Evolutionary conservation across 768 basidiomycete genomes (phyloP).

Genomic region (Phlebiopsis gigantea): DNA sequence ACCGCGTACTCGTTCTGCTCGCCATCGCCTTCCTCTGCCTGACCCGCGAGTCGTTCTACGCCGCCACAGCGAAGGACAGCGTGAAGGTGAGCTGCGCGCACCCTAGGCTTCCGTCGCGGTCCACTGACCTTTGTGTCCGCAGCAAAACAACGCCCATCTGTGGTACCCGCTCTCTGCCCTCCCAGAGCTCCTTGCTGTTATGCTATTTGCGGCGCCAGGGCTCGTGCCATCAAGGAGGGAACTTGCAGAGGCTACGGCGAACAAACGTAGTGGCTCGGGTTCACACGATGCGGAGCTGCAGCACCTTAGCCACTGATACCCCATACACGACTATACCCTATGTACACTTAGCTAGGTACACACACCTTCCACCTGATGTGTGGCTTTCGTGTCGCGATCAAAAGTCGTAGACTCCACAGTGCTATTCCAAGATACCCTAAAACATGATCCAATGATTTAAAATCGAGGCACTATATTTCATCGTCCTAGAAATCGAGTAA

Average conservation of each 20-base stretch:
- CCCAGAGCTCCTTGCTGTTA: constrained; percentile 16
- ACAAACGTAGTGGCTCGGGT: neutral
- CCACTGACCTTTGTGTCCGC: neutral
- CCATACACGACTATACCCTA: neutral
- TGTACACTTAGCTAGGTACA: too few species aligned
- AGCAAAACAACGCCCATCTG: constrained; percentile 17
- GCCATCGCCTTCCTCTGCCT: constrained; percentile 15
- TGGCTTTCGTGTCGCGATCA: too few species aligned
- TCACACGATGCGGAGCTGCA: neutral
- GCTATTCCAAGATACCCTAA: too few species aligned
- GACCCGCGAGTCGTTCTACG: constrained; percentile 19
- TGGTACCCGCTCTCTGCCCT: constrained; percentile 19
- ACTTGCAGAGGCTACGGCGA: neutral
- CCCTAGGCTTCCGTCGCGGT: neutral
- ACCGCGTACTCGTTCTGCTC: constrained; percentile 13
- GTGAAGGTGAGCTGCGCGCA: constrained; percentile 5
- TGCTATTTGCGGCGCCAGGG: constrained; percentile 15
- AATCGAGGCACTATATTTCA: too few species aligned
- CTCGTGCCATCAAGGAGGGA: constrained; percentile 16
- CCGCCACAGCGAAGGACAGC: constrained; percentile 11
- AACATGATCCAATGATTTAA: too few species aligned
- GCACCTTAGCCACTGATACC: neutral
- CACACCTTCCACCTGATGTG: too few species aligned
- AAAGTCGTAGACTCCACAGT: too few species aligned
- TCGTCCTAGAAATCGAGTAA: too few species aligned